Evolutionary conservation across 345 rosid species (phyloP), one percentile per base, ranked within the genome.

Genomic region (Eutrema yunnanense): DNA sequence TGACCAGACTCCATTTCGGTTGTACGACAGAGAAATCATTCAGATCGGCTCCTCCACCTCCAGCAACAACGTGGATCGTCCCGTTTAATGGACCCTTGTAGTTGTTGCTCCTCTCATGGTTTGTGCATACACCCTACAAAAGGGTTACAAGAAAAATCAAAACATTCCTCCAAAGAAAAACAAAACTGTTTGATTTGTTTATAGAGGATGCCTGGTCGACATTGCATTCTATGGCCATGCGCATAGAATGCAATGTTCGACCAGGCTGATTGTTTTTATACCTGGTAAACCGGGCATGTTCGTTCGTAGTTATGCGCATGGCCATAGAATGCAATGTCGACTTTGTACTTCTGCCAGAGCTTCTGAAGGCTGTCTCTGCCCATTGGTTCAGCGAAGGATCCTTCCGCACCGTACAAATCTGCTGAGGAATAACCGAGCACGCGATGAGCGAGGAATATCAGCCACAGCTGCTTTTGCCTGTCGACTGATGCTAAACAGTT

Each of bases 341-440:
- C 96, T 73, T 87, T 87, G 76, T 89, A 84, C 52, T 86, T 87
- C 77, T 87, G 90, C 96, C 96, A 89, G 0, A 89, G 90, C 36
- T 81, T 89, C 42, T 87, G 84, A 69, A 89, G 88, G 75, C 80
- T 81, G 14, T 79, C 88, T 83, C 84, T 83, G 6, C 89, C 92
- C 85, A 86, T 82, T 53, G 90, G 92, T 37, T 89, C 96, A 0
- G 56, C 96, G 50, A 83, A 89, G 52, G 87, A 72, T 52, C 90
- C 90, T 52, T 84, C 72, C 13, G 49, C 40, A 0, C 86, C 92
- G 14, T 86, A 89, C 72, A 48, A 70, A 1, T 5, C 7, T 6
- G 49, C 79, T 42, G 96, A 87, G 47, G 89, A 84, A 74, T 87
- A 89, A 53, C 90, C 96, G 0, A 87, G 82, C 5, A 87, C 92